These are phyloP conservation scores for Mycena belliarum DNA, from an alignment of 768 basidiomycete species.

Conservation along the genomic window DNA sequence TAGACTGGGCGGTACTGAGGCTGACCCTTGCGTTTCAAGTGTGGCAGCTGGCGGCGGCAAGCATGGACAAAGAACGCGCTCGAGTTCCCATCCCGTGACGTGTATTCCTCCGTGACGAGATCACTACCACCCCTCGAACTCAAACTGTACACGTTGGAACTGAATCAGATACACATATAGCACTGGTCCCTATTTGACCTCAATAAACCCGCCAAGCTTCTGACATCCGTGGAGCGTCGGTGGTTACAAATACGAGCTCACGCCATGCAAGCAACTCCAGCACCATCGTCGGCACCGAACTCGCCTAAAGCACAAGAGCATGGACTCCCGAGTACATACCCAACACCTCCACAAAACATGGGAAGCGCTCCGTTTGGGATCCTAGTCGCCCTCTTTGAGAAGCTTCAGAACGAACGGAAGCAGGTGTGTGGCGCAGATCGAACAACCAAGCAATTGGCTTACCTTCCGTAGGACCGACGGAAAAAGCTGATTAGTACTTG, in stretches of 20 bases:
- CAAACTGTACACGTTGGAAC: too few relatives aligned
- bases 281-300: conserved; percentile 56
- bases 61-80: conserved; percentile 39
- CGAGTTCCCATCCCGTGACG: neutral
- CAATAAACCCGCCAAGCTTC: too few relatives aligned
- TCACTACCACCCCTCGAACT: neutral
- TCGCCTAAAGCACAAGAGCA: conserved; percentile 39
- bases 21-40: neutral
- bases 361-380: conserved; percentile 72
- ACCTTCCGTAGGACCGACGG: conserved; percentile 74
- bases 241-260: too few relatives aligned
- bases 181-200: too few relatives aligned
- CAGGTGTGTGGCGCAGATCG: too few relatives aligned
- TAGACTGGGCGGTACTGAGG: neutral
- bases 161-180: too few relatives aligned
- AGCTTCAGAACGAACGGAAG: too few relatives aligned
- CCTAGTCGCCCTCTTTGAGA: conserved; percentile 72
- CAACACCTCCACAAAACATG: conserved; percentile 62
- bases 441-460: too few relatives aligned
- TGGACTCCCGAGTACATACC: conserved; percentile 42
- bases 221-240: too few relatives aligned
- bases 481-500: conserved; percentile 70
- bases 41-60: conserved; percentile 21
- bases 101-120: too few relatives aligned
- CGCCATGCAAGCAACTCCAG: conserved; percentile 68